Conservation (phyloP, 352 stramenopile genomes). For the Phytophthora fragariae region DNA sequence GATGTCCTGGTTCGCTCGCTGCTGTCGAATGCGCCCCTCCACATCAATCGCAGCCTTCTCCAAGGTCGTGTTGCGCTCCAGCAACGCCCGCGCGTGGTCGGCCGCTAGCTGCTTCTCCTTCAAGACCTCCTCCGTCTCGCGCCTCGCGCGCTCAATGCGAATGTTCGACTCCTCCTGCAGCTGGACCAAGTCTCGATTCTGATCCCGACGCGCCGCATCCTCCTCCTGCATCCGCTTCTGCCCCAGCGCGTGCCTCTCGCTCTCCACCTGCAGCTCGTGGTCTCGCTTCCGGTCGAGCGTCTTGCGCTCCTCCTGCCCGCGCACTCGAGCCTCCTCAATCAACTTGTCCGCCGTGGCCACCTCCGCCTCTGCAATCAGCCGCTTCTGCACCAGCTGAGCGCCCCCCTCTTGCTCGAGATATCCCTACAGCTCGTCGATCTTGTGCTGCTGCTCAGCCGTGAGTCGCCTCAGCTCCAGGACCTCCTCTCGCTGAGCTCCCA, state of each 20-base stretch:
- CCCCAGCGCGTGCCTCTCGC: conserved; percentile 59
- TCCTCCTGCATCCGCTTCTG: conserved; percentile 57
- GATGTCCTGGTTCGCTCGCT: conserved; percentile 77
- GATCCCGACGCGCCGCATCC: conserved; percentile 36
- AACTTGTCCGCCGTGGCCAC: conserved; percentile 40
- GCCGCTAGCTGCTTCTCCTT: conserved; percentile 40
- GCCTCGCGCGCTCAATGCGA: conserved; percentile 60
- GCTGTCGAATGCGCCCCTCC: conserved; percentile 71
- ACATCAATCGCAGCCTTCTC: conserved; percentile 71
- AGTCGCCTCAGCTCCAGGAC: conserved; percentile 25
- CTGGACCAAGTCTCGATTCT: conserved; percentile 57
- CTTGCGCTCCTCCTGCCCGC: conserved; percentile 62
- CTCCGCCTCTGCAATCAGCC: conserved; percentile 62
- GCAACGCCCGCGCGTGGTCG: conserved; percentile 53
- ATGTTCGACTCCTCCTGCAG: conserved; percentile 67
- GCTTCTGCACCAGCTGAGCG: conserved; percentile 66
- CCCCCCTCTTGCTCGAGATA: conserved; percentile 75
- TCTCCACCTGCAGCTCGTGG: conserved; percentile 57
- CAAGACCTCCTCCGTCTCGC: conserved; percentile 69
- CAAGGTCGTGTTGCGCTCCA: conserved; percentile 71
- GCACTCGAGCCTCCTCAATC: conserved; percentile 50
- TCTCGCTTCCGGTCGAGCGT: conserved; percentile 54
- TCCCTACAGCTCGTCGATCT: conserved; percentile 50
- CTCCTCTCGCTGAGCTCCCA: conserved; percentile 37
- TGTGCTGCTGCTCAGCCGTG: conserved; percentile 42